phyloP scores from a whole-genome alignment of 1,139 yeast genomes.

The Protomyces inundatus region DNA sequence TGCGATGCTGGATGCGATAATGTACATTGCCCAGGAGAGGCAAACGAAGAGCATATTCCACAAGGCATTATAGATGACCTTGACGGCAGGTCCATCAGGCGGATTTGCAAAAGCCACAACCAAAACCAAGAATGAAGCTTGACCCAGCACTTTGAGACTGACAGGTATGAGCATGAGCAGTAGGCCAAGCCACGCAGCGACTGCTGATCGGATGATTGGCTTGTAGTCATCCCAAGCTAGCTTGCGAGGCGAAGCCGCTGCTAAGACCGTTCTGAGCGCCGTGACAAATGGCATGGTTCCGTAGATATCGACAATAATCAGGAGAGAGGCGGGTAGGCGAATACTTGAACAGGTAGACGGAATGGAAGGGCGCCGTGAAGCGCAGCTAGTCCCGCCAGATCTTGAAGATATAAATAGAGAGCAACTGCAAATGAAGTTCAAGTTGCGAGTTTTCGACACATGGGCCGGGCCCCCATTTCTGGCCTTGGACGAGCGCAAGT shows the following conservation, averaged over 20 bases:
- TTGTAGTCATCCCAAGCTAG: constrained; percentile 17
- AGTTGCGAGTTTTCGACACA: no score
- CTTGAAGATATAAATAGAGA: no score
- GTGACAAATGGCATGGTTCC: background rate
- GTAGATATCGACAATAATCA: background rate
- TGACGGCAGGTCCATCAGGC: constrained; percentile 27
- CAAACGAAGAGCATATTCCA: constrained; percentile 17
- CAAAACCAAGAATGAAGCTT: constrained; percentile 22
- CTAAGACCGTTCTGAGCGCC: background rate
- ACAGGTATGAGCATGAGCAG: constrained; percentile 24
- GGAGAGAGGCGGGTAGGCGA: no score
- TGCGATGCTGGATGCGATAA: constrained; percentile 27
- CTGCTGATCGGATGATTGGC: constrained; percentile 25
- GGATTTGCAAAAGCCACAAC: constrained; percentile 24
- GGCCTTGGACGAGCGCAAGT: no score
- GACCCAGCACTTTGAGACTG: constrained; percentile 23
- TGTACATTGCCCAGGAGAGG: constrained; percentile 20
- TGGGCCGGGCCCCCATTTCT: no score
- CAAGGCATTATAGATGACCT: constrained; percentile 15
- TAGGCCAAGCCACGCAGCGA: constrained; percentile 28
- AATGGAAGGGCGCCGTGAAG: no score
- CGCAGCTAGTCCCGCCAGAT: no score
- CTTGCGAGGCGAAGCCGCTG: background rate
- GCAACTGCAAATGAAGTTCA: no score
- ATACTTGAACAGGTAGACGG: no score